These are phyloP conservation scores for Pseudohalonectria lignicola DNA, from an alignment of 2,329 filamentous ascomycete genomes.

Conservation along the genomic window DNA sequence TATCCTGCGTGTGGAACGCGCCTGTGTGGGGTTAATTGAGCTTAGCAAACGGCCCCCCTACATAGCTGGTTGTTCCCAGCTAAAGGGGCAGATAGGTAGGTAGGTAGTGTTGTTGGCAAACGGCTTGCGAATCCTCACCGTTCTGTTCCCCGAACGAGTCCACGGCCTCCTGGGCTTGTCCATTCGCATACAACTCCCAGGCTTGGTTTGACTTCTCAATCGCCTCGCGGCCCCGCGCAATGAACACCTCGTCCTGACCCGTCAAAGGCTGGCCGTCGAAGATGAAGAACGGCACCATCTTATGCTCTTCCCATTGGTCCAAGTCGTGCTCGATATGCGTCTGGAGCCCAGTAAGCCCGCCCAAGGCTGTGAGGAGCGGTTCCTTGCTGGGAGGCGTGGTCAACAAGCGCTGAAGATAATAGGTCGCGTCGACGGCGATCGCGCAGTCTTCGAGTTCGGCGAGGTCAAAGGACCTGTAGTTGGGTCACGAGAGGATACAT, in stretches of 20 bases:
- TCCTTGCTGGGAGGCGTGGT: slow-evolving; percentile 63
- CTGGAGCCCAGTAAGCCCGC: slow-evolving; percentile 73
- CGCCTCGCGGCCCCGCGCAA: slow-evolving; percentile 53
- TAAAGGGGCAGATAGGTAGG: no score
- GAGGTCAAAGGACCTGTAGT: slow-evolving; percentile 45
- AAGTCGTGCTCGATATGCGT: slow-evolving; percentile 68
- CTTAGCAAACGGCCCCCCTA: no score
- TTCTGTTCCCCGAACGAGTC: slow-evolving; percentile 70
- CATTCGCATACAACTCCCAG: slow-evolving; percentile 78
- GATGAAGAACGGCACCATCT: slow-evolving; percentile 74
- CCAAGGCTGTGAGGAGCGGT: slow-evolving; percentile 80
- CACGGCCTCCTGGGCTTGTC: slow-evolving; percentile 71
- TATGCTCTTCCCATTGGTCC: slow-evolving; percentile 55
- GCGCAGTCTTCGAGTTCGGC: slow-evolving; percentile 62
- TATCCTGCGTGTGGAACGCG: slow-evolving; percentile 57
- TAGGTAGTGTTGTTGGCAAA: no score
- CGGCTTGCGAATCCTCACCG: slow-evolving; percentile 43
- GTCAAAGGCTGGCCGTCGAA: slow-evolving; percentile 81
- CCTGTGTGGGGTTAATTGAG: slow-evolving; percentile 41
- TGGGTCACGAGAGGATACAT: no score
- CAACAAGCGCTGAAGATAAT: slow-evolving; percentile 75
- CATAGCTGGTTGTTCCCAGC: no score
- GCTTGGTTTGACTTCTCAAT: slow-evolving; percentile 64
- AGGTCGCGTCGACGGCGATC: slow-evolving; percentile 79
- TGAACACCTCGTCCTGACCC: slow-evolving; percentile 60